A percentile compares a stretch with the other conserved stretches of the same genome.
These are phyloP conservation scores for Fusarium nodosum DNA, from an alignment of 2,329 filamentous ascomycete genomes.

Conservation along the genomic window DNA sequence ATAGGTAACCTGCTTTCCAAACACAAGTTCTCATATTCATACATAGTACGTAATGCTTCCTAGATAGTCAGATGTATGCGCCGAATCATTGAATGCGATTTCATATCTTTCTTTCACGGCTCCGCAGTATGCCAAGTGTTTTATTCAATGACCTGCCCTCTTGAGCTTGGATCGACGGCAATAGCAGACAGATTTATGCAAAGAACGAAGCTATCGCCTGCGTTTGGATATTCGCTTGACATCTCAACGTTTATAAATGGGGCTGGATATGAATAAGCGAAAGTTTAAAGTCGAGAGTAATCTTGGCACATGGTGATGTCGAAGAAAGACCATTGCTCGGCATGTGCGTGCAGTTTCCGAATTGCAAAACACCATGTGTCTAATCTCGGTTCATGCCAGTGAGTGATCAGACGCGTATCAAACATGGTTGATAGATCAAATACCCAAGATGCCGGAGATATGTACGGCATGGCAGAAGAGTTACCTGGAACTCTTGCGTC, in stretches of 20 bases:
- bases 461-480: background rate
- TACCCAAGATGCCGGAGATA: background rate
- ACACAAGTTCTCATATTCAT: background rate
- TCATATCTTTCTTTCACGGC: background rate
- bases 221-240: background rate
- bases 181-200: background rate
- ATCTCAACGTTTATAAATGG: background rate
- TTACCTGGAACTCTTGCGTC: background rate
- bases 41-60: background rate
- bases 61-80: background rate
- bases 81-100: background rate
- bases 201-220: background rate
- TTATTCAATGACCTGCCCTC: slow-evolving; percentile 1
- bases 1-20: background rate
- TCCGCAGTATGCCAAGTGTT: background rate
- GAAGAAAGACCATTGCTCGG: background rate
- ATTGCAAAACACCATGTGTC: background rate
- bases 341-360: background rate
- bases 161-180: slow-evolving; percentile 2
- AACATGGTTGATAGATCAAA: background rate
- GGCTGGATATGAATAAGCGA: background rate
- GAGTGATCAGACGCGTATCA: background rate
- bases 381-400: background rate
- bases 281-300: background rate
- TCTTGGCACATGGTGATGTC: background rate